These are phyloP conservation scores for Globisporangium cederbergense DNA, from an alignment of 352 stramenopile species.

Conservation along the genomic window DNA sequence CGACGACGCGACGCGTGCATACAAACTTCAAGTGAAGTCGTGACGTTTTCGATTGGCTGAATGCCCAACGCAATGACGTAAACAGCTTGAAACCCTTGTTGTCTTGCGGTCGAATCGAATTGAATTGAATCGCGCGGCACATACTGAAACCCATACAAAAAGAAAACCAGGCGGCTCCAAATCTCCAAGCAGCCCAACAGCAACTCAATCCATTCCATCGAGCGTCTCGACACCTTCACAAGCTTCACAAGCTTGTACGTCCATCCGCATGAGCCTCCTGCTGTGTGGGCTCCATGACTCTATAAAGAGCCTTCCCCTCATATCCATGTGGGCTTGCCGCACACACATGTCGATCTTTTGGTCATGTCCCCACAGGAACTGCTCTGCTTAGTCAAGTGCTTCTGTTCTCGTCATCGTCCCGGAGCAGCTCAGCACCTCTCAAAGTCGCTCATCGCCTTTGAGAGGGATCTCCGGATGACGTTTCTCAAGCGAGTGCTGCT, in stretches of 20 bases:
- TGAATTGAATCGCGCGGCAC: not conserved
- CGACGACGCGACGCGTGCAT: not conserved
- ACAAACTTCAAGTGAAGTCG: slow-evolving; percentile 1
- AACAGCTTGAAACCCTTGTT: not conserved
- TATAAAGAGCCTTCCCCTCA: too few species aligned
- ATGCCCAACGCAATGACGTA: slow-evolving; percentile 10
- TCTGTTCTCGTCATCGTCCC: slow-evolving; percentile 4
- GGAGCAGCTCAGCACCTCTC: not conserved
- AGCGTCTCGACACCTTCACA: not conserved
- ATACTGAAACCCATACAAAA: slow-evolving; percentile 10
- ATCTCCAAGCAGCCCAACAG: slow-evolving; percentile 1
- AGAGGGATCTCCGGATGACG: slow-evolving; percentile 12
- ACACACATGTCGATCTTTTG: not conserved
- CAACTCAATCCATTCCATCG: not conserved
- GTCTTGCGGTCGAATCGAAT: not conserved
- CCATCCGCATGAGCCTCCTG: not conserved
- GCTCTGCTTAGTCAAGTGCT: not conserved
- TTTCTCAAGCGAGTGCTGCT: not conserved
- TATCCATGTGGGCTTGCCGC: not conserved
- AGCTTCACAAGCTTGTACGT: not conserved
- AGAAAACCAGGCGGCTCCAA: slow-evolving; percentile 3
- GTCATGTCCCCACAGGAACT: not conserved
- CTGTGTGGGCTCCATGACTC: too few species aligned
- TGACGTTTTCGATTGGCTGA: slow-evolving; percentile 2
- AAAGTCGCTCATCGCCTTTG: slow-evolving; percentile 16